phyloP scores from a whole-genome alignment of 768 basidiomycete species.

The Tulasnella sp. region DNA sequence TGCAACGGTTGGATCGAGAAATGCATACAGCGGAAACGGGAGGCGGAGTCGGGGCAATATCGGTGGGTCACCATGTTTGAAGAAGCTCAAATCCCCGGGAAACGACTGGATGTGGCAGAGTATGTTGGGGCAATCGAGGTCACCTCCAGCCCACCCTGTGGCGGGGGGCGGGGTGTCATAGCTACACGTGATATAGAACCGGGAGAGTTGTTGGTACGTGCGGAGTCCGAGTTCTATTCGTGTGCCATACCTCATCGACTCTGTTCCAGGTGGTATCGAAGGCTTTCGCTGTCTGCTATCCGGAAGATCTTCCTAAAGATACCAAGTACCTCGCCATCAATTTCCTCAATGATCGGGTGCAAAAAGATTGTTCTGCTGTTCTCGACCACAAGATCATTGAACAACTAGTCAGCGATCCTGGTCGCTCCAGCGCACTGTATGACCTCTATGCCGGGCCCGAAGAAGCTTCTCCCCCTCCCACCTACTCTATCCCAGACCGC shows the following conservation, averaged over 20 bases:
- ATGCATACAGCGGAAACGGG: constrained; percentile 20
- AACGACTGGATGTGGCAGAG: constrained; percentile 22
- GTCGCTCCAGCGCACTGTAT: constrained; percentile 19
- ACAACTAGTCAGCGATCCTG: constrained; percentile 23
- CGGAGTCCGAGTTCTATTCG: neutral
- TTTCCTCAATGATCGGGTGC: constrained; percentile 8
- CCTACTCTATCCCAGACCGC: constrained; percentile 11
- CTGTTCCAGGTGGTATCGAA: constrained; percentile 21
- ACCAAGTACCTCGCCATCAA: constrained; percentile 9
- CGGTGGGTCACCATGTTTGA: constrained; percentile 23
- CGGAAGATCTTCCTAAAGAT: constrained; percentile 15
- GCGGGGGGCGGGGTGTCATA: constrained; percentile 25
- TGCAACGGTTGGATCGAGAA: constrained; percentile 17
- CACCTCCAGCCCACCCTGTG: constrained; percentile 14
- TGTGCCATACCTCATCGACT: neutral
- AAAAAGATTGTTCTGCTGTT: constrained; percentile 12
- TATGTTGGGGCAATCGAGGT: constrained; percentile 22
- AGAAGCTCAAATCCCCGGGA: constrained; percentile 6
- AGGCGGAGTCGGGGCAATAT: constrained; percentile 21
- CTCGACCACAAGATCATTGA: constrained; percentile 5
- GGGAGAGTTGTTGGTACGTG: constrained; percentile 25
- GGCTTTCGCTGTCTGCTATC: constrained; percentile 22
- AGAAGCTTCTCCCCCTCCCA: constrained; percentile 18
- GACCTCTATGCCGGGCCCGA: constrained; percentile 24
- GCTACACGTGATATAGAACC: constrained; percentile 20